A percentile compares a stretch with the other conserved stretches of the same genome.
These are phyloP conservation scores for Aureobasidium sp. DNA, from an alignment of 2,329 filamentous ascomycete genomes.

Conservation along the genomic window DNA sequence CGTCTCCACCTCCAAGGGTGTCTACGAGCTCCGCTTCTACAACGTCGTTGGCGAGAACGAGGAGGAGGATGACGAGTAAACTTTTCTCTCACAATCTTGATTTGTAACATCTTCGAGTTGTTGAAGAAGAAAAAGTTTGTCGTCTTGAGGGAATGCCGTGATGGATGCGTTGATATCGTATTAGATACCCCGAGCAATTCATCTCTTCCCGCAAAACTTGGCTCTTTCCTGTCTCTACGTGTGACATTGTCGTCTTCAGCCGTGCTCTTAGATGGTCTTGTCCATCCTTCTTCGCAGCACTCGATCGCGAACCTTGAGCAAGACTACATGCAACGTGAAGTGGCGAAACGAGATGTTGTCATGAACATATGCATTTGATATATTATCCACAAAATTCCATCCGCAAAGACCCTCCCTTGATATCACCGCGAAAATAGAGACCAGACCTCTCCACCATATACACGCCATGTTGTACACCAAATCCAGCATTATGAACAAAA, in stretches of 20 bases:
- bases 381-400: neutral
- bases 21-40: constrained; percentile 99
- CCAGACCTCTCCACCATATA: neutral
- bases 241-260: neutral
- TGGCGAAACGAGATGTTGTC: neutral
- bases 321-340: neutral
- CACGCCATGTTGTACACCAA: neutral
- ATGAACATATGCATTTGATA: neutral
- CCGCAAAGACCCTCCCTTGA: neutral
- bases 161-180: constrained; percentile 2
- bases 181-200: constrained; percentile 12
- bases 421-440: neutral
- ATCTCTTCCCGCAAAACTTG: neutral
- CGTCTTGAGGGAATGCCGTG: neutral
- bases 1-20: constrained; percentile 93
- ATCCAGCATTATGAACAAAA: neutral
- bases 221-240: neutral
- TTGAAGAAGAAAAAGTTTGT: neutral
- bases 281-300: no score
- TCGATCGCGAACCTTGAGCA: neutral
- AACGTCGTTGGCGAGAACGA: constrained; percentile 98
- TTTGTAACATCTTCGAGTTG: neutral
- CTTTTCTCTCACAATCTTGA: neutral
- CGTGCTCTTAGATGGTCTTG: neutral
- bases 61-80: constrained; percentile 97